These are phyloP conservation scores for Primulina tabacum DNA, from an alignment of 257 asterid genomes.

Conservation along the genomic window DNA sequence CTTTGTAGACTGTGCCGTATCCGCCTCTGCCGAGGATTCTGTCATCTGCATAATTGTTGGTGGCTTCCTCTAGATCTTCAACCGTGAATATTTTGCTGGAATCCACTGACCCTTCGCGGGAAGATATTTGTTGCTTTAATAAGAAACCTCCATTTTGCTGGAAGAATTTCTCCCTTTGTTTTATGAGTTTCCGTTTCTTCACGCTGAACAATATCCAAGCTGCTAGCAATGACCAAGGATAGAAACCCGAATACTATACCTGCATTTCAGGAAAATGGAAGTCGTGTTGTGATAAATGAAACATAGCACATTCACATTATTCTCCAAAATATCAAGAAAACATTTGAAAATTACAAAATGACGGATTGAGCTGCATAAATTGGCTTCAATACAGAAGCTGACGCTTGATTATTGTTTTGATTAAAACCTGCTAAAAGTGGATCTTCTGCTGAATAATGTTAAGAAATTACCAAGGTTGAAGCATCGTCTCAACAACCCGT, in stretches of 20 bases:
- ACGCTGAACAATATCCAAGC: conserved; percentile 53
- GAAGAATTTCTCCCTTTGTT: conserved; percentile 59
- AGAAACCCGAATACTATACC: conserved; percentile 67
- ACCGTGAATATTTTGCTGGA: conserved; percentile 59
- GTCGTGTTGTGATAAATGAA: background rate
- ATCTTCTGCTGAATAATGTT: too few species aligned
- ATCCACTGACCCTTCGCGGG: conserved; percentile 41
- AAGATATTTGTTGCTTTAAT: conserved; percentile 51
- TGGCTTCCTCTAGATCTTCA: conserved; percentile 54
- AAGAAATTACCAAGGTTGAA: too few species aligned
- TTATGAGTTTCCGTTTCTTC: conserved; percentile 42
- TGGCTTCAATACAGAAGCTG: too few species aligned
- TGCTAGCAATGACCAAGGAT: conserved; percentile 40
- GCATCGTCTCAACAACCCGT: too few species aligned
- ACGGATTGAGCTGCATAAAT: too few species aligned
- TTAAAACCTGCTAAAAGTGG: too few species aligned
- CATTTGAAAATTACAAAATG: too few species aligned
- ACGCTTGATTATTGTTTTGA: too few species aligned
- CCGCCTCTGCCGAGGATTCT: conserved; percentile 74
- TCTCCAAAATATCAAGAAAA: too few species aligned
- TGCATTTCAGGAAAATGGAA: conserved; percentile 24
- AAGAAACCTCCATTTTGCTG: conserved; percentile 72
- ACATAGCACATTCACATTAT: too few species aligned
- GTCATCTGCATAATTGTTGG: conserved; percentile 52
- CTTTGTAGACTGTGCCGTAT: conserved; percentile 67